Conservation (phyloP, 306 rosid species). For the Trichosanthes cucumerina region DNA sequence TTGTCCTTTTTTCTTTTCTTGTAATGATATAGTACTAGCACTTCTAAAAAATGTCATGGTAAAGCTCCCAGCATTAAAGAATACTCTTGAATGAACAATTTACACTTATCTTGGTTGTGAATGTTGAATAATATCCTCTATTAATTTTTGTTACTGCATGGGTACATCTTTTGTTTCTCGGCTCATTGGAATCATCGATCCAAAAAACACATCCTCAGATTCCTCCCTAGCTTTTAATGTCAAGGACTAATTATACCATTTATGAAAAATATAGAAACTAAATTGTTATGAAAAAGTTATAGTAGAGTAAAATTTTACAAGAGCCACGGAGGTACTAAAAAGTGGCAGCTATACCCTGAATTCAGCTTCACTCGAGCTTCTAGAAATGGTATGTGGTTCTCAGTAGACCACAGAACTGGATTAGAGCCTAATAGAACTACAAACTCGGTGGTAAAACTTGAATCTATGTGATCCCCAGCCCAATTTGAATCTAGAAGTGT, state of each 20-base stretch:
- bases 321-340: background rate
- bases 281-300: background rate
- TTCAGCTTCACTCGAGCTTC: background rate
- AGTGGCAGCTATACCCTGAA: background rate
- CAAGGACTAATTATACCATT: background rate
- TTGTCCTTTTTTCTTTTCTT: background rate
- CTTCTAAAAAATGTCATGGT: background rate
- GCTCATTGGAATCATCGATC: background rate
- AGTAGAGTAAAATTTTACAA: background rate
- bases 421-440: background rate
- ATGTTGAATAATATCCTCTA: background rate
- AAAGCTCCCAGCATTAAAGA: background rate
- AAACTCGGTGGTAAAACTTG: background rate
- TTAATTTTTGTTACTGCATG: background rate
- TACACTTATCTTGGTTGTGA: background rate
- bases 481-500: background rate
- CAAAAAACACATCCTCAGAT: background rate
- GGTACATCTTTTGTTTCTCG: background rate
- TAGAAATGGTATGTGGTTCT: background rate
- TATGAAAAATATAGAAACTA: background rate
- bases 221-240: background rate
- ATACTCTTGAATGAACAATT: background rate
- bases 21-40: background rate
- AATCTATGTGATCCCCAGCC: background rate
- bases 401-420: background rate